Conservation (phyloP, 495 filamentous ascomycete species). For the Evernia prunastri region DNA sequence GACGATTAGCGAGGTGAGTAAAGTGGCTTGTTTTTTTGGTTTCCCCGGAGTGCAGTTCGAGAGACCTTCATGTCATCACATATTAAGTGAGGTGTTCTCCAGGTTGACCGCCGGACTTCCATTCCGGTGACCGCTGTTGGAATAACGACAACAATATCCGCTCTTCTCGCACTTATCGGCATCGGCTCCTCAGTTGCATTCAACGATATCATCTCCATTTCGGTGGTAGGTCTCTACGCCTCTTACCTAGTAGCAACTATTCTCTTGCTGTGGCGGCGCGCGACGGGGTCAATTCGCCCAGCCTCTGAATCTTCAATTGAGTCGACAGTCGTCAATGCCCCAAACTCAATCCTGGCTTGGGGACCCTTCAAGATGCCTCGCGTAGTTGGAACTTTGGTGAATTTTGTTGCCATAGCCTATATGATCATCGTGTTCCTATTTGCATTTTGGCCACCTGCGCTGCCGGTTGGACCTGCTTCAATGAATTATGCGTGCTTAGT, state of each 20-base stretch:
- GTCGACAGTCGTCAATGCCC: too few species aligned
- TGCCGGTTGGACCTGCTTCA: conserved; percentile 25
- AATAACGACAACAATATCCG: background rate
- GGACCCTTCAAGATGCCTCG: too few species aligned
- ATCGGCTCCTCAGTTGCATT: background rate
- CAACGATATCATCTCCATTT: background rate
- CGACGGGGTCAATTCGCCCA: background rate
- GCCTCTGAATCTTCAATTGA: too few species aligned
- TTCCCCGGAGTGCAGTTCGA: background rate
- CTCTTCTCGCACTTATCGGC: background rate
- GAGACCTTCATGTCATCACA: too few species aligned
- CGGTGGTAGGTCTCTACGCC: background rate
- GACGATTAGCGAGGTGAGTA: background rate
- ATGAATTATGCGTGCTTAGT: conserved; percentile 36
- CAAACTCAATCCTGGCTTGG: too few species aligned
- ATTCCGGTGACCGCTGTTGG: background rate
- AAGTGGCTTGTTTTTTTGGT: background rate
- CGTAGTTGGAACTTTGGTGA: too few species aligned
- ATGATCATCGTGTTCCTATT: conserved; percentile 29
- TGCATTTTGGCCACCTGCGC: conserved; percentile 30
- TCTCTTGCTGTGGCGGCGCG: background rate
- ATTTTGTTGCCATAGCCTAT: too few species aligned
- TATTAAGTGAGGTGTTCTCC: background rate
- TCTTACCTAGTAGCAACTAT: background rate
- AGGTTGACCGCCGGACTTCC: background rate